Conservation (phyloP, 176 grass and related monocot genomes). For the Poa pratensis region DNA sequence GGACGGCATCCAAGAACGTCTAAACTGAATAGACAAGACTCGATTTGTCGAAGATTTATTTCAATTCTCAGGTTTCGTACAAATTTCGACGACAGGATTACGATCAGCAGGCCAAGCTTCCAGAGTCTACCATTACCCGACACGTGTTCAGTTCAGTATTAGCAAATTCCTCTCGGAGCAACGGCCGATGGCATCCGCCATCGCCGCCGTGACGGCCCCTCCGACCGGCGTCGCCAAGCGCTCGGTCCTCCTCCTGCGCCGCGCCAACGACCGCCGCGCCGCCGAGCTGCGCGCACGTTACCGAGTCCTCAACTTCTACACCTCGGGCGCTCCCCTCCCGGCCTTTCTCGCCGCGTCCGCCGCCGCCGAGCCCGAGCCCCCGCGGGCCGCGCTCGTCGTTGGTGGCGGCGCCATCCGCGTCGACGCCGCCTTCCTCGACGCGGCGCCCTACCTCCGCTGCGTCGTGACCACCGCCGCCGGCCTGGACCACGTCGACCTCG, state of each 20-base stretch:
- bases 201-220: background rate
- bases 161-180: background rate
- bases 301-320: conserved; percentile 34
- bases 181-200: conserved; percentile 18
- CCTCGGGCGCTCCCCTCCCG: conserved; percentile 3
- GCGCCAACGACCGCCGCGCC: background rate
- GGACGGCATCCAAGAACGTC: conserved; percentile 37
- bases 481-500: conserved; percentile 51
- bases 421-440: conserved; percentile 32
- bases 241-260: conserved; percentile 30
- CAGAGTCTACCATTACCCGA: too few species aligned
- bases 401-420: background rate
- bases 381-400: conserved; percentile 26
- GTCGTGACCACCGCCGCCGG: conserved; percentile 43
- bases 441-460: conserved; percentile 33
- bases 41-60: too few species aligned
- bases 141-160: too few species aligned
- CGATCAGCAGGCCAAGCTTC: too few species aligned
- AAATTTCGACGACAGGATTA: too few species aligned
- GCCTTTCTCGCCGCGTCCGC: conserved; percentile 31
- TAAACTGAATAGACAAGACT: too few species aligned
- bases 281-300: conserved; percentile 1
- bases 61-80: too few species aligned
- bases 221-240: conserved; percentile 5
- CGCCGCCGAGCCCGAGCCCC: background rate